phyloP scores from a whole-genome alignment of 148 eudicot genomes.

The Dysphania ambrosioides region DNA sequence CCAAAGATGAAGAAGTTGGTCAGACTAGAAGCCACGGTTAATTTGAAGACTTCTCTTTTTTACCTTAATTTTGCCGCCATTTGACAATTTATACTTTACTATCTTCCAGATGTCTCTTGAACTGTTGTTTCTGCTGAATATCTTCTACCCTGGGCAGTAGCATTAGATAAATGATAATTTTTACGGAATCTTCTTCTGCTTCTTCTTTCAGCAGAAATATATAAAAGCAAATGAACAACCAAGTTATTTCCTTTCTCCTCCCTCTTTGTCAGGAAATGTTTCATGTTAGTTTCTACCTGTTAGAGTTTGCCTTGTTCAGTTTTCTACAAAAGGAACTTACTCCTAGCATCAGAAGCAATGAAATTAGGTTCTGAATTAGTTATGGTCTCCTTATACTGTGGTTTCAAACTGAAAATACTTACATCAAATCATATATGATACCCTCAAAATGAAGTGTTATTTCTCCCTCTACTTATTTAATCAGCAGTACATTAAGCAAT shows the following conservation, averaged over 20 bases:
- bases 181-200: not conserved
- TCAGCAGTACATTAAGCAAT: not conserved
- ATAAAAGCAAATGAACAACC: not conserved
- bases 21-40: constrained; percentile 79
- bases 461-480: not conserved
- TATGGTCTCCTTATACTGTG: not conserved
- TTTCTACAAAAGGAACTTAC: not conserved
- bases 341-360: not conserved
- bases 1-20: constrained; percentile 89
- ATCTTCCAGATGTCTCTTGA: not conserved
- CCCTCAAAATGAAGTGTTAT: not conserved
- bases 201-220: not conserved
- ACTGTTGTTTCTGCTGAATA: not conserved
- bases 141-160: not conserved
- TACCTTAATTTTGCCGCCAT: not conserved
- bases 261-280: not conserved
- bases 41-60: not conserved
- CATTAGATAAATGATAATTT: not conserved
- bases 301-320: not conserved
- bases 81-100: not conserved
- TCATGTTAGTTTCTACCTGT: not conserved
- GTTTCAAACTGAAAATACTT: not conserved
- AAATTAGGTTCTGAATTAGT: not conserved
- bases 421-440: not conserved
- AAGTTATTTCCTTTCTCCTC: not conserved